Conservation (phyloP, 331 rosid genomes). For the Pyracantha coccinea region DNA sequence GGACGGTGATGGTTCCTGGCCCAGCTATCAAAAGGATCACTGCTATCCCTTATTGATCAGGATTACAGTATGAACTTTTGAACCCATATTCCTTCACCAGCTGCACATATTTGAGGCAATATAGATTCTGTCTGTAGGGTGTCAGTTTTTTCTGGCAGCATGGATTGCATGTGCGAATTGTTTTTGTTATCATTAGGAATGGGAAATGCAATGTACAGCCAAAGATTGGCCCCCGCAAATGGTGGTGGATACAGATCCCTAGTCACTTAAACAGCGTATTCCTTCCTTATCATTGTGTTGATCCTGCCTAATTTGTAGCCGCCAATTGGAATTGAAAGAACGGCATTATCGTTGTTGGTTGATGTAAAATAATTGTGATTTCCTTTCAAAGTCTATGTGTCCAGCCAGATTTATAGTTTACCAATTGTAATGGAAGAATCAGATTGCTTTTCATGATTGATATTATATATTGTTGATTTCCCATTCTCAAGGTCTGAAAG, state of each 20-base stretch:
- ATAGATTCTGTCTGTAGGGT: neutral
- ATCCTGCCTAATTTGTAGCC: neutral
- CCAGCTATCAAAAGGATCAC: conserved; percentile 60
- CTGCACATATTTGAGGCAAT: neutral
- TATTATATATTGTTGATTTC: neutral
- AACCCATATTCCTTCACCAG: neutral
- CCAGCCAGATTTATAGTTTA: conserved; percentile 5
- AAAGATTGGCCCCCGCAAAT: neutral
- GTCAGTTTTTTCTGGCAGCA: conserved; percentile 4
- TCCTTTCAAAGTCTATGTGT: conserved; percentile 8
- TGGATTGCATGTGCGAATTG: conserved; percentile 13
- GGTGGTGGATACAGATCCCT: conserved; percentile 31
- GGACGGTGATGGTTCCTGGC: conserved; percentile 50
- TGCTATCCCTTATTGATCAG: conserved; percentile 62
- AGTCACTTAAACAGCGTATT: conserved; percentile 12
- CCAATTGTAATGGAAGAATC: conserved; percentile 2
- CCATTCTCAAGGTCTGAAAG: neutral
- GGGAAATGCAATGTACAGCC: conserved; percentile 20
- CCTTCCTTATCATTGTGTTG: neutral
- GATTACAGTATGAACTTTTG: conserved; percentile 39
- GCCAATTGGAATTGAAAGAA: conserved; percentile 4
- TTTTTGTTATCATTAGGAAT: conserved; percentile 1
- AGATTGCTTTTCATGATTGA: conserved; percentile 1
- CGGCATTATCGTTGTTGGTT: neutral
- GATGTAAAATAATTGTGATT: neutral